These are phyloP conservation scores for Phytophthora multivora DNA, from an alignment of 352 stramenopile genomes.

Conservation along the genomic window DNA sequence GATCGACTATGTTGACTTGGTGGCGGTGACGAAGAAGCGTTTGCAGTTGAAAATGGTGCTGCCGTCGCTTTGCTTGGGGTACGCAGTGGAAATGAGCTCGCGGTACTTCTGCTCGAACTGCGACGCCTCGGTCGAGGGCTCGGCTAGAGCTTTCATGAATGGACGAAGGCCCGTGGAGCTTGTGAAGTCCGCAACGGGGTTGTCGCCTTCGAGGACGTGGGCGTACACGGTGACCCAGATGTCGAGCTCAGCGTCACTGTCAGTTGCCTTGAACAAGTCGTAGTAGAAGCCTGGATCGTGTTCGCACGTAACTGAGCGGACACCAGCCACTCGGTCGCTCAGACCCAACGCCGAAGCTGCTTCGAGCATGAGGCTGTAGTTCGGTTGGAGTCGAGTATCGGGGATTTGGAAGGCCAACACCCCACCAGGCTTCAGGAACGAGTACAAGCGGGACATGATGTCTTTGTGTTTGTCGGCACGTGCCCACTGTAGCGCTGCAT, in stretches of 20 bases:
- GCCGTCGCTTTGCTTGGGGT: conserved; percentile 56
- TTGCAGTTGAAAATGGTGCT: conserved; percentile 64
- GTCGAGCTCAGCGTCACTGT: conserved; percentile 35
- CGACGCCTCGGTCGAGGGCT: conserved; percentile 20
- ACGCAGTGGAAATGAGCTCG: conserved; percentile 53
- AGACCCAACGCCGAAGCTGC: conserved; percentile 44
- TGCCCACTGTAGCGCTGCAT: conserved; percentile 71
- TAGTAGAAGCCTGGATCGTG: conserved; percentile 67
- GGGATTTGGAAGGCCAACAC: conserved; percentile 75
- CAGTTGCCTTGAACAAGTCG: conserved; percentile 44
- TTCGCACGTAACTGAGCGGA: conserved; percentile 70
- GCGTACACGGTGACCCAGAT: conserved; percentile 68
- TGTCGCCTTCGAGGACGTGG: conserved; percentile 57
- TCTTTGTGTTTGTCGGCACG: conserved; percentile 44
- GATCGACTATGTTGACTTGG: not conserved
- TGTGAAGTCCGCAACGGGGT: conserved; percentile 72
- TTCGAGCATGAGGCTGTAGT: conserved; percentile 59
- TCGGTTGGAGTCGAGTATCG: conserved; percentile 61
- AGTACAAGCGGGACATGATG: conserved; percentile 52
- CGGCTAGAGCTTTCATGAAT: conserved; percentile 57
- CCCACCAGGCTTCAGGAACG: conserved; percentile 69
- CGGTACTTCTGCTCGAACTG: conserved; percentile 60
- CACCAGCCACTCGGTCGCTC: conserved; percentile 37
- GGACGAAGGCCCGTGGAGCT: conserved; percentile 57
- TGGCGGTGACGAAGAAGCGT: conserved; percentile 51